Percentiles rank a stretch among this genome's conserved stretches.
phyloP scores from a whole-genome alignment of 306 rosid species.

The Echinosophora koreensis region DNA sequence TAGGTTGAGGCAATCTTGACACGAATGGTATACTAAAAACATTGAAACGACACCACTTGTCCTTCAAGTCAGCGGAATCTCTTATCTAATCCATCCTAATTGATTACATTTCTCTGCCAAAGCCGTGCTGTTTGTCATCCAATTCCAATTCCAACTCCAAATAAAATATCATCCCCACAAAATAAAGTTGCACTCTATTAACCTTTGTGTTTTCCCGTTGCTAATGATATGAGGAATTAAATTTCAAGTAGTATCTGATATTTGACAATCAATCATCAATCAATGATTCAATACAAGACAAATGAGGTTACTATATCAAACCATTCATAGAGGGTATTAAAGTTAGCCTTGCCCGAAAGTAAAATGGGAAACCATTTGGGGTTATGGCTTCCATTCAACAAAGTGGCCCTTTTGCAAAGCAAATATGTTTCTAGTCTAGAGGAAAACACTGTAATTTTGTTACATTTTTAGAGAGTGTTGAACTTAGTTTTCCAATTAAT shows the following conservation, averaged over 20 bases:
- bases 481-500: too few relatives aligned
- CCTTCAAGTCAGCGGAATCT: conserved; percentile 46
- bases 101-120: conserved; percentile 36
- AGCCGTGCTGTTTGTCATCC: conserved; percentile 17
- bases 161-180: conserved; percentile 4
- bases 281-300: not conserved
- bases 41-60: conserved; percentile 54
- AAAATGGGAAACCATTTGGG: conserved; percentile 27
- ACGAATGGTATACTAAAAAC: conserved; percentile 39
- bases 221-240: not conserved
- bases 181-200: not conserved
- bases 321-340: not conserved
- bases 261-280: not conserved
- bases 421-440: conserved; percentile 40
- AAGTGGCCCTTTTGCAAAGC: conserved; percentile 30
- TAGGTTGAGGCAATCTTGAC: conserved; percentile 24
- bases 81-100: conserved; percentile 17
- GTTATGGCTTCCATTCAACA: conserved; percentile 26
- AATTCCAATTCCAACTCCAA: conserved; percentile 35
- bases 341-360: not conserved
- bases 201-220: conserved; percentile 10
- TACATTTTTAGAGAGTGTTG: too few relatives aligned
- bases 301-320: not conserved
- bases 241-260: conserved; percentile 1
- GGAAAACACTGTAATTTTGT: conserved; percentile 39